Base-by-base conservation (phyloP, 2,329 filamentous ascomycete genomes). In the Chrysoporthe deuterocubensis region DNA sequence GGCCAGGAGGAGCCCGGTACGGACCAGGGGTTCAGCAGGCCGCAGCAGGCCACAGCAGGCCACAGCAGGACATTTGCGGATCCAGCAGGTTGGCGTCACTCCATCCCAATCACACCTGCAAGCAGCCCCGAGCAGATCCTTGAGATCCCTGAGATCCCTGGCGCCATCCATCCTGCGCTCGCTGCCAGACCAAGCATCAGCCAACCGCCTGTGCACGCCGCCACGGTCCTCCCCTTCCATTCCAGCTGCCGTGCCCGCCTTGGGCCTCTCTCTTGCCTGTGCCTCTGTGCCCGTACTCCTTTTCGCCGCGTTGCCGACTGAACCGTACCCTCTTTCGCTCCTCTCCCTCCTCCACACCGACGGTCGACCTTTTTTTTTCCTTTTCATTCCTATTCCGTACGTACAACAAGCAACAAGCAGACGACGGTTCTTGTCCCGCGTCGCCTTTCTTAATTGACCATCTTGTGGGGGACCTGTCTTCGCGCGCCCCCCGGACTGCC, bases 381-480 rank as follows among this genome's bases (percentile, higher is more conserved):
- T 44, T 46, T 37, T 40, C 8, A 63, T 44, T 63, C 37, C 62
- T 56, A 44, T 37, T 57, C 21, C 32, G 50, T 57, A 34, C 32
- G 50, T 57, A 34, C 67, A 59, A 40, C 67, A 63, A 58, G 67
- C 67, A 68, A 66, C 67, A 63, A 62, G 67, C 64, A 60, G 40
- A 48, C 59, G 59, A 61, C 42, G n/a, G 54, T 58, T 43, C 42
- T 66, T 32, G 26, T 11, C 34, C 48, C 37, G 5, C 40, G 21
- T 60, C 57, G 40, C 52, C 48, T 50, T 66, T 57, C 57, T 54
- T 65, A 52, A 59, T 57, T 42, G 11, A 44, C 21, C 52, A 42
- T 48, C 42, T 54, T 52, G 52, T 54, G 42, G 44, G 42, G 52
- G 43, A 26, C n/a, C 58, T 54, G 58, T 62, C n/a, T 61, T 68